These are phyloP conservation scores for Colletotrichum tofieldiae DNA, from an alignment of 2,329 filamentous ascomycete genomes.

Conservation along the genomic window DNA sequence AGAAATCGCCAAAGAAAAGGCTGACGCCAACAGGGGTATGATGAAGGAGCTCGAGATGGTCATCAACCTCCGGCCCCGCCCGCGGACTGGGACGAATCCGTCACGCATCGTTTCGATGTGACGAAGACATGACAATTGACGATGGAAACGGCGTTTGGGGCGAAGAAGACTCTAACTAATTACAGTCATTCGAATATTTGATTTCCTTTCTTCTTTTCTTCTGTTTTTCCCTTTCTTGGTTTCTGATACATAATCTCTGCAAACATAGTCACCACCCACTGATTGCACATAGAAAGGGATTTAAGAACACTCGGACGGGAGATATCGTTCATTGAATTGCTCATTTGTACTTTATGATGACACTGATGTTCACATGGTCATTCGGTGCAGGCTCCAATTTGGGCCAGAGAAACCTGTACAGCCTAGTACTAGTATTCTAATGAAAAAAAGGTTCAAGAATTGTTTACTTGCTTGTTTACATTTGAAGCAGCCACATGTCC, in stretches of 20 bases:
- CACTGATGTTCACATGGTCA: conserved; percentile 15
- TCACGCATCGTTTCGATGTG: conserved; percentile 62
- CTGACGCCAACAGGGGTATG: conserved; percentile 90
- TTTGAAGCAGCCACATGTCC: background rate
- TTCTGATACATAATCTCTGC: conserved; percentile 24
- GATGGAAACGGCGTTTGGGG: conserved; percentile 38
- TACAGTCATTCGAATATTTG: conserved; percentile 38
- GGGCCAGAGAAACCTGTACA: conserved; percentile 9
- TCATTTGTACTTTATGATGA: conserved; percentile 34
- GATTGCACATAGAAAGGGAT: conserved; percentile 37
- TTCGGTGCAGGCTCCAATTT: conserved; percentile 19
- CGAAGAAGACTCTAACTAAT: conserved; percentile 29
- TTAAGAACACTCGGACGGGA: conserved; percentile 6
- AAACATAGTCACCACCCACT: conserved; percentile 18
- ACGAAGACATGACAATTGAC: conserved; percentile 46
- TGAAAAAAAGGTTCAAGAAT: background rate
- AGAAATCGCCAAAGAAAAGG: conserved; percentile 79
- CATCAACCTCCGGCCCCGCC: conserved; percentile 72
- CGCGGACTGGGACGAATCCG: conserved; percentile 54
- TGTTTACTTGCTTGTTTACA: conserved; percentile 33
- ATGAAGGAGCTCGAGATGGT: conserved; percentile 93
- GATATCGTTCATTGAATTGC: conserved; percentile 19
- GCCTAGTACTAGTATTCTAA: conserved; percentile 18
- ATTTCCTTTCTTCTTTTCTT: conserved; percentile 18
- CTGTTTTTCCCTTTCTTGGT: conserved; percentile 7